Base-by-base conservation (phyloP, 2,329 filamentous ascomycete genomes). In the Fusarium irregulare region DNA sequence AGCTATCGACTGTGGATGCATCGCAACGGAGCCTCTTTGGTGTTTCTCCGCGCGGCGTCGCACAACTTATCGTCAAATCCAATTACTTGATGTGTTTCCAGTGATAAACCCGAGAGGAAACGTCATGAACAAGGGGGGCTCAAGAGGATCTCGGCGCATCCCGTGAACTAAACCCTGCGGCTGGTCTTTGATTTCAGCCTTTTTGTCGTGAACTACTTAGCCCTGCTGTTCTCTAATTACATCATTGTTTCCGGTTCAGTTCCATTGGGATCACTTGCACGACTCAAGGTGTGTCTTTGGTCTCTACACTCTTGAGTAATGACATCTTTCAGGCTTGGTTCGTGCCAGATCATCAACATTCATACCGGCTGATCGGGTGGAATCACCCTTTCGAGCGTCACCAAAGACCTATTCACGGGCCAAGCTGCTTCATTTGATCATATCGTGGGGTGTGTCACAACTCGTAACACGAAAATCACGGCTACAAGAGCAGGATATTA, bases 101-200 rank as follows among this genome's bases (percentile, higher is more conserved):
- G 58, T 73, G 68, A 42, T 50, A 62, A 65, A 60, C 40, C 48
- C 63, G 60, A 58, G 53, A 37, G 20, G 44, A 59, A 53, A 71
- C 47, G 56, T 73, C 70, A 75, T 60, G 45, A 46, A 41, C 50
- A 58, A 55, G 37, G 46, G 49, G 46, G 49, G 16, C 59, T 46
- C 41, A 45, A 49, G 34, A 54, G 56, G 18, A 34, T 65, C 58
- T 34, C 14, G 47, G 18, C 28, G 50, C 34, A 37, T 61, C 56
- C 41, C 40, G 44, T 50, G 30, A 23, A 50, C 27, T 42, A 37
- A 53, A 53, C 49, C 49, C 34, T 53, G 49, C 34, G 10, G 49
- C 27, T 51, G 23, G 32, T 27, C 18, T 21, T 20, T n/a, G n/a
- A 41, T 27, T 11, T 51, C 49, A 51, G 18, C 49, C 49, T 25